These are phyloP conservation scores for Gillenia trifoliata DNA, from an alignment of 306 rosid species.

Conservation along the genomic window DNA sequence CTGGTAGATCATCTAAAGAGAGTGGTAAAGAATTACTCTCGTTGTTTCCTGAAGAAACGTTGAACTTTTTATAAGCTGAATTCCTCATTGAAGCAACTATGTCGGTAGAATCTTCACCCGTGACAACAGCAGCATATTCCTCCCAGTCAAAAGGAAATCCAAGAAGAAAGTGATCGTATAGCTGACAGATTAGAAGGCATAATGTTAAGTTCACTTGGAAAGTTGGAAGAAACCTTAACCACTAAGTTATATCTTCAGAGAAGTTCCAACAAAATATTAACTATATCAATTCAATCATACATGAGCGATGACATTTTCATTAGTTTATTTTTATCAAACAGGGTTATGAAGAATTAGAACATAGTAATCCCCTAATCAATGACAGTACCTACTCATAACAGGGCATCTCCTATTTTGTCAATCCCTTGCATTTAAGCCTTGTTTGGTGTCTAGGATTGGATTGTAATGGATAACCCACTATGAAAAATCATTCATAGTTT, in stretches of 20 bases:
- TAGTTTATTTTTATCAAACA: background rate
- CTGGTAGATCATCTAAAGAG: constrained; percentile 22
- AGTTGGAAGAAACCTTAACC: background rate
- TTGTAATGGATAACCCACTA: too few relatives aligned
- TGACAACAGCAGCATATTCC: constrained; percentile 24
- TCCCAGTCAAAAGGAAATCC: constrained; percentile 86
- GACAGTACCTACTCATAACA: background rate
- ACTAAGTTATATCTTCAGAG: background rate
- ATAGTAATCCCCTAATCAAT: background rate
- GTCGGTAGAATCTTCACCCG: constrained; percentile 8
- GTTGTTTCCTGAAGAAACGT: constrained; percentile 7
- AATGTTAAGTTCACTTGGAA: background rate
- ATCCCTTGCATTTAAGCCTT: background rate
- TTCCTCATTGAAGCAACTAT: background rate
- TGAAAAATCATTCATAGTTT: too few relatives aligned
- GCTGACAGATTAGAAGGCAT: constrained; percentile 25
- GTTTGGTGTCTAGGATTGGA: too few relatives aligned
- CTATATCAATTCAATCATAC: background rate
- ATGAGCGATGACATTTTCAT: background rate
- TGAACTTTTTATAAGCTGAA: constrained; percentile 23
- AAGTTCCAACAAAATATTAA: background rate
- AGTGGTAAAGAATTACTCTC: constrained; percentile 7
- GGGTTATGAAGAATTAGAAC: background rate
- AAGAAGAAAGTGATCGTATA: constrained; percentile 44
- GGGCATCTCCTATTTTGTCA: background rate